Evolutionary conservation across 2,329 filamentous ascomycete genomes (phyloP).

Genomic region (Thielaviopsis euricoi): DNA sequence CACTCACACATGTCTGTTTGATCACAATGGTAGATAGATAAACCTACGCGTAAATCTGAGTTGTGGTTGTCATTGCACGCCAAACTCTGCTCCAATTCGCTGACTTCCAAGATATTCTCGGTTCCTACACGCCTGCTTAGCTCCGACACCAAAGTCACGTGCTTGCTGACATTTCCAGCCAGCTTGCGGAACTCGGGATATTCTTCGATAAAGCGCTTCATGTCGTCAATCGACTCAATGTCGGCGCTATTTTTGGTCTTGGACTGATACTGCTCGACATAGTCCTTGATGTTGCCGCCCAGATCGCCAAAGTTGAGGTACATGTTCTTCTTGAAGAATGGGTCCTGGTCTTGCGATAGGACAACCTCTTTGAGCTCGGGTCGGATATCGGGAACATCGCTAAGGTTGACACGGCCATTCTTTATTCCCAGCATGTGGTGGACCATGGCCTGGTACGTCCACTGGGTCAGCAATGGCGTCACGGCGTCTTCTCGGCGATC

Average conservation of each 20-base stretch:
- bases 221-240: slow-evolving; percentile 91
- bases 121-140: slow-evolving; percentile 74
- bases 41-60: slow-evolving; percentile 65
- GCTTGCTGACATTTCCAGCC: slow-evolving; percentile 95
- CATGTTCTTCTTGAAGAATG: slow-evolving; percentile 99
- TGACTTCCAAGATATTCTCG: slow-evolving; percentile 84
- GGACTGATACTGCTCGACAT: slow-evolving; percentile 93
- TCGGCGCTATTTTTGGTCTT: slow-evolving; percentile 95
- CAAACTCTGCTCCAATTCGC: slow-evolving; percentile 89
- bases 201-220: slow-evolving; percentile 98
- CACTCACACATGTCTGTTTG: too few species aligned
- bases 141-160: slow-evolving; percentile 90
- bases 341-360: slow-evolving; percentile 88
- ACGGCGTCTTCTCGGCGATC: slow-evolving; percentile 90
- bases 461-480: slow-evolving; percentile 85
- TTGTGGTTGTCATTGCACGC: slow-evolving; percentile 94
- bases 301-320: slow-evolving; percentile 94
- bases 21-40: not conserved
- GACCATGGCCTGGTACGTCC: slow-evolving; percentile 99
- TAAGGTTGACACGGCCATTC: slow-evolving; percentile 85
- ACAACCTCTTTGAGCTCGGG: slow-evolving; percentile 89
- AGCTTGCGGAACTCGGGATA: slow-evolving; percentile 96
- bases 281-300: slow-evolving; percentile 92
- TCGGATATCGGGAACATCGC: slow-evolving; percentile 65
- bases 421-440: slow-evolving; percentile 87